These are phyloP conservation scores for Vigna hirtella DNA, from an alignment of 306 rosid genomes.

Conservation along the genomic window DNA sequence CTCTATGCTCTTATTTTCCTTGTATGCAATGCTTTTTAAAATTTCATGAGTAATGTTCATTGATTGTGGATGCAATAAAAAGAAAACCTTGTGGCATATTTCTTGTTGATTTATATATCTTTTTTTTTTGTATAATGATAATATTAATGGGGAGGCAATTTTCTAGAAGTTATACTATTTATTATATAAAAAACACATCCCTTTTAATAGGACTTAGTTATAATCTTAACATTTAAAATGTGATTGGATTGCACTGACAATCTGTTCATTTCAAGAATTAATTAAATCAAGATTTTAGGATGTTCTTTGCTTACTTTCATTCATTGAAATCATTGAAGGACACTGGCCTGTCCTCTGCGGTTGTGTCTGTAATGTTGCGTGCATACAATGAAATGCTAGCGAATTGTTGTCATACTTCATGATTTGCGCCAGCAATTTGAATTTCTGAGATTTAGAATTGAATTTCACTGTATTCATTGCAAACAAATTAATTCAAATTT, in stretches of 20 bases:
- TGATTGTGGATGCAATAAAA: background rate
- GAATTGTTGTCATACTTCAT: background rate
- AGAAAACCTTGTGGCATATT: background rate
- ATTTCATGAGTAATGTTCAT: conserved; percentile 4
- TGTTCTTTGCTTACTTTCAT: conserved; percentile 23
- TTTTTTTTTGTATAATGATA: background rate
- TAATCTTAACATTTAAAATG: background rate
- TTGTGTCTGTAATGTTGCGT: background rate
- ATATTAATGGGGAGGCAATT: background rate
- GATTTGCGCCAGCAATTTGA: background rate
- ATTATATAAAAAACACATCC: background rate
- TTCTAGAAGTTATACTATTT: background rate
- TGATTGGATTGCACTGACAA: background rate
- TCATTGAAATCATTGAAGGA: conserved; percentile 6
- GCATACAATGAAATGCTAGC: background rate
- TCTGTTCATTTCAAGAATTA: background rate
- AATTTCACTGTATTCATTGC: background rate
- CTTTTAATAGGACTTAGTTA: background rate
- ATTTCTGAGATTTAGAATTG: background rate
- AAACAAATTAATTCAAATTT: conserved; percentile 1
- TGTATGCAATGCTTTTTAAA: background rate
- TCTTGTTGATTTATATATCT: background rate
- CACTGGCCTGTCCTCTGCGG: background rate
- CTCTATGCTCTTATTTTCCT: conserved; percentile 41
- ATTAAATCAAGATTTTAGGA: background rate